phyloP scores from a whole-genome alignment of 257 asterid genomes.

The Solanum acaule region DNA sequence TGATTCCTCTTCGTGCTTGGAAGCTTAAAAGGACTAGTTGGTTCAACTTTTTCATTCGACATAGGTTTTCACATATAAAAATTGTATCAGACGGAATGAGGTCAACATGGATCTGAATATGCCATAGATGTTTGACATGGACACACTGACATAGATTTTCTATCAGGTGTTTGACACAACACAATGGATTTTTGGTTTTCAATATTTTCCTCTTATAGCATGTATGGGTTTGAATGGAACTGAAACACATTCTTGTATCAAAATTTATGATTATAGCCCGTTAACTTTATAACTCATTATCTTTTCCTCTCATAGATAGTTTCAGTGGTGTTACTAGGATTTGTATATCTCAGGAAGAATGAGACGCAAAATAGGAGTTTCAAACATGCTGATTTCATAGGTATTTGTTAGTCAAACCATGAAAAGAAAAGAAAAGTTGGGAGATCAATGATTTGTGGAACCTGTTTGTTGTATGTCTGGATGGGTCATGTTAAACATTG shows the following conservation, averaged over 20 bases:
- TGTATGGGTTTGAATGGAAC: not conserved
- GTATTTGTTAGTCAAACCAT: not conserved
- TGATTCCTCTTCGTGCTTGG: not conserved
- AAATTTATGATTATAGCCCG: not conserved
- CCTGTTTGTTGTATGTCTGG: not conserved
- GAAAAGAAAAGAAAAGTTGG: not conserved
- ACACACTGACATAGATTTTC: not conserved
- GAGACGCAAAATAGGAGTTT: not conserved
- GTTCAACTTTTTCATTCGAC: not conserved
- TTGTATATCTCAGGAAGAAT: not conserved
- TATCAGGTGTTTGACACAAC: not conserved
- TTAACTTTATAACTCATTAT: not conserved
- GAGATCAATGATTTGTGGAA: not conserved
- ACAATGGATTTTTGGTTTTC: not conserved
- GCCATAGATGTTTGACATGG: not conserved
- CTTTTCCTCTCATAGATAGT: not conserved
- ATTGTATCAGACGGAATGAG: not conserved
- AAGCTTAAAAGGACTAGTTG: not conserved
- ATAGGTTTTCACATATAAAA: not conserved
- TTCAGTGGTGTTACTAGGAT: not conserved
- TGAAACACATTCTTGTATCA: not conserved
- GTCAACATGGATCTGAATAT: not conserved
- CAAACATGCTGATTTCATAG: not conserved
- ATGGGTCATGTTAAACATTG: not conserved
- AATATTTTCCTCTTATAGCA: not conserved